phyloP scores from a whole-genome alignment of 345 rosid genomes.

The Eucalyptus sp. region DNA sequence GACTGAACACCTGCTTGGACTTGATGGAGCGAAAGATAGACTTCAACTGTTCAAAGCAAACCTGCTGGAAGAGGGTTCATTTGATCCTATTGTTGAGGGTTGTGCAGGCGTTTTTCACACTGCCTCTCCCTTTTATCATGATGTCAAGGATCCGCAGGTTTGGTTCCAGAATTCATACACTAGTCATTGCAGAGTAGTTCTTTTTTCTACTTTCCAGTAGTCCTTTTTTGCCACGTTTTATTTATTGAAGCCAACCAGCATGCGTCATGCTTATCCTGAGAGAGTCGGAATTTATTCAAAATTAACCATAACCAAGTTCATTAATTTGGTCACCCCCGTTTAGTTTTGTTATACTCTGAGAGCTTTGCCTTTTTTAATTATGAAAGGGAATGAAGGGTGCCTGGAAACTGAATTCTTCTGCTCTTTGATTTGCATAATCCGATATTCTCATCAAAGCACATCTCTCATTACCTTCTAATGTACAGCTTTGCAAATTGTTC shows the following conservation, averaged over 20 bases:
- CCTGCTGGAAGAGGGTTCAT: conserved; percentile 72
- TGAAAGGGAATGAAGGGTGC: neutral
- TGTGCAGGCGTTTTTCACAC: conserved; percentile 84
- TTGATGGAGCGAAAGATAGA: conserved; percentile 80
- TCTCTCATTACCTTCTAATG: neutral
- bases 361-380: neutral
- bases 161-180: neutral
- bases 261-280: neutral
- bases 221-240: neutral
- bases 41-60: conserved; percentile 70
- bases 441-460: neutral
- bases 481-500: neutral
- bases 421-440: neutral
- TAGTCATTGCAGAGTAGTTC: neutral
- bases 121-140: conserved; percentile 71
- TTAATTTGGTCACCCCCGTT: neutral
- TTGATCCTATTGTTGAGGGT: conserved; percentile 54
- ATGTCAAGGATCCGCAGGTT: conserved; percentile 83
- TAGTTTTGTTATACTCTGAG: neutral
- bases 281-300: neutral
- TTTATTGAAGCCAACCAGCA: neutral
- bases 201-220: neutral
- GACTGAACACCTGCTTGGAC: conserved; percentile 45
- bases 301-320: neutral
- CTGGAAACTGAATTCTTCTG: neutral